Conservation (phyloP, 768 basidiomycete genomes). For the Pleurotus ostreatus region DNA sequence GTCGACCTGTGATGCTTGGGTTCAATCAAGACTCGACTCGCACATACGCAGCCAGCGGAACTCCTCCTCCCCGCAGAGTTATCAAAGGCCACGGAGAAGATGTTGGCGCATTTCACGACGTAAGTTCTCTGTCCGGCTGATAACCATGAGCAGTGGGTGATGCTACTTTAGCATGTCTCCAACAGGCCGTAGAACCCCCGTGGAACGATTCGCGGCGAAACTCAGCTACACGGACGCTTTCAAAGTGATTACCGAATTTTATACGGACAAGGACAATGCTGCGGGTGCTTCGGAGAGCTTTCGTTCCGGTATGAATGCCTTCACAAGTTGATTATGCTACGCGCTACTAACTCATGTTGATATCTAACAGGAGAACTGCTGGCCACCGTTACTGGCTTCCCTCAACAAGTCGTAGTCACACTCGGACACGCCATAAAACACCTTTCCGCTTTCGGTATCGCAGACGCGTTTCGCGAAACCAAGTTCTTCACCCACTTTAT, state of each 20-base stretch:
- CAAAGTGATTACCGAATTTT: slow-evolving; percentile 59
- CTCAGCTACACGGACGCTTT: slow-evolving; percentile 72
- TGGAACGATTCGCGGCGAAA: slow-evolving; percentile 52
- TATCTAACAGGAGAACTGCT: slow-evolving; percentile 49
- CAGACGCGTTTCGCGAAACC: slow-evolving; percentile 73
- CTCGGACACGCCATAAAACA: slow-evolving; percentile 72
- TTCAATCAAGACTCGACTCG: slow-evolving; percentile 67
- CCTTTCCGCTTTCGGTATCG: slow-evolving; percentile 70
- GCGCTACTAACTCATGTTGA: background rate
- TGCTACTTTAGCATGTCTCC: slow-evolving; percentile 29
- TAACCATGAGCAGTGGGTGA: slow-evolving; percentile 9
- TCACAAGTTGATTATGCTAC: background rate
- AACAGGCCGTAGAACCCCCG: slow-evolving; percentile 44
- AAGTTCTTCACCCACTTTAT: slow-evolving; percentile 79
- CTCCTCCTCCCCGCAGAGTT: slow-evolving; percentile 62
- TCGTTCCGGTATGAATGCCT: slow-evolving; percentile 34
- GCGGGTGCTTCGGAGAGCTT: slow-evolving; percentile 38
- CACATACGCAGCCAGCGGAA: slow-evolving; percentile 82
- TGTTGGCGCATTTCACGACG: slow-evolving; percentile 71
- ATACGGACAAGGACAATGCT: slow-evolving; percentile 44
- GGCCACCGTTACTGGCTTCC: slow-evolving; percentile 61
- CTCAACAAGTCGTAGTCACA: slow-evolving; percentile 65
- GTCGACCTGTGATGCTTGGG: background rate
- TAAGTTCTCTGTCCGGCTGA: too few species aligned
- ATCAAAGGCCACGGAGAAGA: slow-evolving; percentile 68